Percentiles rank a stretch among this genome's conserved stretches.
These are phyloP conservation scores for Paraphoma chrysanthemicola DNA, from an alignment of 2,329 filamentous ascomycete genomes.

Conservation along the genomic window DNA sequence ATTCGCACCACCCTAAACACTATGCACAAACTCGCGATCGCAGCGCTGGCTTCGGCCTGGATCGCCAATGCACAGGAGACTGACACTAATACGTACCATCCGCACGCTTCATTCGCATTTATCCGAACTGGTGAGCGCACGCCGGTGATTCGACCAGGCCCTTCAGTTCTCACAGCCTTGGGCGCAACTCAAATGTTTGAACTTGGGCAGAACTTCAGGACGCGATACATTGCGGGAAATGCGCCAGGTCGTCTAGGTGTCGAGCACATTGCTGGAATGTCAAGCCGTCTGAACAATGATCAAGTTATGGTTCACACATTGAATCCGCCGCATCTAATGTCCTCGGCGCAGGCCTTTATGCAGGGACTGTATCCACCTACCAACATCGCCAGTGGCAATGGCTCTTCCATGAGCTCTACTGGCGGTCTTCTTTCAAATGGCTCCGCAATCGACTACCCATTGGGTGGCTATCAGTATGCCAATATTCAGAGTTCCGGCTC, in stretches of 20 bases:
- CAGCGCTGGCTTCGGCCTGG: conserved; percentile 33
- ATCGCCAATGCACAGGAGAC: conserved; percentile 26
- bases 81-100: conserved; percentile 35
- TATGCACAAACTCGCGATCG: conserved; percentile 37
- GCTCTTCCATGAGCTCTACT: conserved; percentile 36
- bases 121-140: conserved; percentile 63
- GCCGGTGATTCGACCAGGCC: conserved; percentile 44
- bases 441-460: conserved; percentile 53
- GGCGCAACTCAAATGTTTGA: conserved; percentile 62
- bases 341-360: conserved; percentile 67
- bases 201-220: conserved; percentile 59
- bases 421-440: conserved; percentile 57
- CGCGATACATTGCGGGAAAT: conserved; percentile 56
- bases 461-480: conserved; percentile 66
- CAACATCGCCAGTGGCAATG: conserved; percentile 32
- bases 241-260: conserved; percentile 29
- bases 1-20: conserved; percentile 11
- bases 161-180: conserved; percentile 56
- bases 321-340: conserved; percentile 56
- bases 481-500: conserved; percentile 53
- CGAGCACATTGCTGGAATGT: conserved; percentile 49
- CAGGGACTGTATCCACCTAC: conserved; percentile 66
- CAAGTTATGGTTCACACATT: conserved; percentile 58
- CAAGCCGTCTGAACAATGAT: conserved; percentile 51
- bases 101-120: conserved; percentile 61